A percentile compares a stretch with the other conserved stretches of the same genome.
Evolutionary conservation across 495 filamentous ascomycete genomes (phyloP).

Genomic region (Letharia lupina): DNA sequence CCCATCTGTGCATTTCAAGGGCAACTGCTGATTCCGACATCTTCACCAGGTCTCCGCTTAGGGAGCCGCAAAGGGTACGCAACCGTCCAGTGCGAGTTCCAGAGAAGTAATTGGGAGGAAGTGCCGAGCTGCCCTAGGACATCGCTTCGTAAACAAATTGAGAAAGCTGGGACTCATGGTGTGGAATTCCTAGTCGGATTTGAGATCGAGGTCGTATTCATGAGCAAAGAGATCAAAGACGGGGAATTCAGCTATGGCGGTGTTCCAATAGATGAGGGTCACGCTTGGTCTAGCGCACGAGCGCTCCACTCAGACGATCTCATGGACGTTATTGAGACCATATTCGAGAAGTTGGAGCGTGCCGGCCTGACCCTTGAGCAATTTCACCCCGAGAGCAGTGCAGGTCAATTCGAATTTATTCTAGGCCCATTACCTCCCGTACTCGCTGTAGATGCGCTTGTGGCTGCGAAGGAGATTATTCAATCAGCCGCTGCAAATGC

Average conservation of each 20-base stretch:
- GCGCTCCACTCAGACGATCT: constrained; percentile 46
- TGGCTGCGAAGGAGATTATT: constrained; percentile 66
- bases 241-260: constrained; percentile 20
- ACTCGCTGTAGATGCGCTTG: constrained; percentile 60
- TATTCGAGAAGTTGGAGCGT: constrained; percentile 45
- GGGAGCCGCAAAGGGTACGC: constrained; percentile 47
- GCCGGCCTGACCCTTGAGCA: constrained; percentile 62
- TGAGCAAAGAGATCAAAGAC: constrained; percentile 33
- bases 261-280: constrained; percentile 27
- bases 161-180: constrained; percentile 34
- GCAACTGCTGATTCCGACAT: not conserved
- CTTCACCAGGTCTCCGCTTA: constrained; percentile 40
- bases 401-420: constrained; percentile 76
- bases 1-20: not conserved
- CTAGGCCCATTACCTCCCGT: constrained; percentile 57
- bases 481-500: constrained; percentile 44
- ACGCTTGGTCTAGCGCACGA: constrained; percentile 56
- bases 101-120: constrained; percentile 33
- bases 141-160: constrained; percentile 44
- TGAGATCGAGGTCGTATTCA: constrained; percentile 74
- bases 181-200: constrained; percentile 61
- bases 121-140: constrained; percentile 51
- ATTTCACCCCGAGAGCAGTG: constrained; percentile 68
- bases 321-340: constrained; percentile 55
- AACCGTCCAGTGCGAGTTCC: constrained; percentile 54